Evolutionary conservation across 257 asterid species (phyloP), one percentile per base, ranked within the genome.

Genomic region (Nicotiana otophora): DNA sequence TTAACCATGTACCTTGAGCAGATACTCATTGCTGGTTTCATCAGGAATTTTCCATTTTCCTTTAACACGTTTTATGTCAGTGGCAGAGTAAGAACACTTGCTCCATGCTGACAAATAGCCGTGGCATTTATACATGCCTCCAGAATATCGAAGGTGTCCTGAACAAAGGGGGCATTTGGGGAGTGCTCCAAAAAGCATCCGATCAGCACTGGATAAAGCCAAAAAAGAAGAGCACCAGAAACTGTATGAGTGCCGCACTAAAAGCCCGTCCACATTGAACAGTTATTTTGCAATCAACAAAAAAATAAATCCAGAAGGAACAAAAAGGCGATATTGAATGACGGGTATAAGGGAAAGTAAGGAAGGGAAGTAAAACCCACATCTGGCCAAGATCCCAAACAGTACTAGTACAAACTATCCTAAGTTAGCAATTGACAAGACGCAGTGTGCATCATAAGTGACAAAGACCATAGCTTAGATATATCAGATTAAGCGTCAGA

Each of bases 41-140:
- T 92, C 92, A 23, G 98, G 98, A 84, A 94, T 87, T 90, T 94
- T 92, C 98, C 99, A 94, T 86, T 94, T 96, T 60, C 91, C 96
- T 77, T 93, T 91, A 80, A 87, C 86, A 81, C 98, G 99, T 74
- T 83, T 85, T 78, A 97, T 95, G 83, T 93, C 92, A 19, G 90
- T 60, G 12, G 95, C 88, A 62, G 99, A 90, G 87, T 90, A 92
- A 4, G 95, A 88, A 85, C 99, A 96, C 88, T 90, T 96, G 82
- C 92, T 91, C 99, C 98, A 96, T 87, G 88, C 99, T 80, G 99
- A 91, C 82, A 94, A 63, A 90, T 81, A 94, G 31, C 98, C 98
- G 83, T 72, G 70, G 85, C 99, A 96, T 86, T 89, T 90, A 76
- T 96, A 96, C 97, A 86, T 92, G 85, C 99, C 91, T 34, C 90